Conservation (phyloP, 2,329 filamentous ascomycete genomes). For the Nigrospora osmanthi region DNA sequence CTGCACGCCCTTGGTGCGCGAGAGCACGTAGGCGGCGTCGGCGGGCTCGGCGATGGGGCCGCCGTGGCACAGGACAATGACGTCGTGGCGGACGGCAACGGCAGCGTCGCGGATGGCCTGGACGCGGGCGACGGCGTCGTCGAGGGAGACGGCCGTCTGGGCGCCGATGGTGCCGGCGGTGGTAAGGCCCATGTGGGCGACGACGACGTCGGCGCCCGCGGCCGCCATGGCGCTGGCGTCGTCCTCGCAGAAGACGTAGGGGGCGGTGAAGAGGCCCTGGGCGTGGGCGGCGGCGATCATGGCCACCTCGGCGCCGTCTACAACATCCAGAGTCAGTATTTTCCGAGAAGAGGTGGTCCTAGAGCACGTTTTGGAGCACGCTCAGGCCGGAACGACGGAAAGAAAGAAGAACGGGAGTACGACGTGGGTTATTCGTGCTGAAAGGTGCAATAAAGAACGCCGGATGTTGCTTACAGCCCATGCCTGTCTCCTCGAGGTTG, state of each 20-base stretch:
- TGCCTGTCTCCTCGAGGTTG: constrained; percentile 64
- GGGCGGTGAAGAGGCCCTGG: constrained; percentile 57
- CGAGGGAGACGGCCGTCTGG: constrained; percentile 49
- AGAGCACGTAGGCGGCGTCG: constrained; percentile 57
- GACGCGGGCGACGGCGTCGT: constrained; percentile 54
- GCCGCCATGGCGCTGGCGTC: constrained; percentile 55
- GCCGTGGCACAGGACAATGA: constrained; percentile 64
- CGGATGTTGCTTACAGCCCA: no score
- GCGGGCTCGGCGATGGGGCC: constrained; percentile 58
- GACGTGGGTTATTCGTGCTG: no score
- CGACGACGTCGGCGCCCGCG: constrained; percentile 59
- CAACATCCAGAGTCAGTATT: no score
- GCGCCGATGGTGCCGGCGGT: constrained; percentile 59
- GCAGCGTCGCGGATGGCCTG: constrained; percentile 59
- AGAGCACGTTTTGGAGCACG: no score
- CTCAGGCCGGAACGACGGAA: no score
- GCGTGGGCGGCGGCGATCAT: constrained; percentile 53
- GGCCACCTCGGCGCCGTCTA: constrained; percentile 57
- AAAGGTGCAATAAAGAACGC: no score
- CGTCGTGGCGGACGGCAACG: constrained; percentile 42
- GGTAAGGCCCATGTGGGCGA: constrained; percentile 63
- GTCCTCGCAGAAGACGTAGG: constrained; percentile 59
- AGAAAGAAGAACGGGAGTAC: no score
- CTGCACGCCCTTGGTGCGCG: constrained; percentile 54
- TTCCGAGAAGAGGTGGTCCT: no score